Evolutionary conservation across 768 basidiomycete genomes (phyloP).

Genomic region (Lyophyllum atratum): DNA sequence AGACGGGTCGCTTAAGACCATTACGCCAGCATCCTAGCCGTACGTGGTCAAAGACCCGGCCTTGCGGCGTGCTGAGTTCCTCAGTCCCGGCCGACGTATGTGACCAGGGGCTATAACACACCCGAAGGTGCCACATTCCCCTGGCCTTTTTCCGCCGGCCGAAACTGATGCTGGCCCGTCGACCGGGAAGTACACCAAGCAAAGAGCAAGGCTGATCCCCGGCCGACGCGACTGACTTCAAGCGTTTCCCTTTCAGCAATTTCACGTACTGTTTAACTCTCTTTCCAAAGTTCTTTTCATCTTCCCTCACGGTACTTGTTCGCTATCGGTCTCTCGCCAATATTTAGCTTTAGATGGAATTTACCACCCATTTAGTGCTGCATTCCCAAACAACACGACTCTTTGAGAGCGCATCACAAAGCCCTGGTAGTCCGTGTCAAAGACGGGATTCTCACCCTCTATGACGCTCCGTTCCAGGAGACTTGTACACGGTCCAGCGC

Average conservation of each 20-base stretch:
- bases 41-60: too few species aligned
- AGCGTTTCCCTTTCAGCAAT: slow-evolving; percentile 80
- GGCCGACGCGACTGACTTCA: slow-evolving; percentile 66
- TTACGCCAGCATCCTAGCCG: too few species aligned
- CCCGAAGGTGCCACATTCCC: slow-evolving; percentile 1
- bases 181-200: slow-evolving; percentile 54
- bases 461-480: slow-evolving; percentile 78
- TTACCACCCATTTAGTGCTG: slow-evolving; percentile 46
- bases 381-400: slow-evolving; percentile 88
- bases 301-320: slow-evolving; percentile 18
- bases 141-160: slow-evolving; percentile 51
- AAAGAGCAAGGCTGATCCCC: slow-evolving; percentile 54
- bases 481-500: slow-evolving; percentile 74
- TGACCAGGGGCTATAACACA: slow-evolving; percentile 66
- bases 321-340: slow-evolving; percentile 78
- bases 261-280: slow-evolving; percentile 32
- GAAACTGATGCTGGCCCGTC: slow-evolving; percentile 73
- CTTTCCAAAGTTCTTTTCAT: too few species aligned
- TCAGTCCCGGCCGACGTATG: slow-evolving; percentile 62
- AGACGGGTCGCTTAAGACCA: too few species aligned
- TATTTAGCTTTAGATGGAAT: slow-evolving; percentile 62
- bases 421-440: slow-evolving; percentile 48
- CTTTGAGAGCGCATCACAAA: slow-evolving; percentile 74
- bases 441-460: slow-evolving; percentile 74
- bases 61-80: slow-evolving; percentile 63